Percentiles rank a stretch among this genome's conserved stretches.
Evolutionary conservation across 345 rosid genomes (phyloP).

Genomic region (Lenwebbia sp.): DNA sequence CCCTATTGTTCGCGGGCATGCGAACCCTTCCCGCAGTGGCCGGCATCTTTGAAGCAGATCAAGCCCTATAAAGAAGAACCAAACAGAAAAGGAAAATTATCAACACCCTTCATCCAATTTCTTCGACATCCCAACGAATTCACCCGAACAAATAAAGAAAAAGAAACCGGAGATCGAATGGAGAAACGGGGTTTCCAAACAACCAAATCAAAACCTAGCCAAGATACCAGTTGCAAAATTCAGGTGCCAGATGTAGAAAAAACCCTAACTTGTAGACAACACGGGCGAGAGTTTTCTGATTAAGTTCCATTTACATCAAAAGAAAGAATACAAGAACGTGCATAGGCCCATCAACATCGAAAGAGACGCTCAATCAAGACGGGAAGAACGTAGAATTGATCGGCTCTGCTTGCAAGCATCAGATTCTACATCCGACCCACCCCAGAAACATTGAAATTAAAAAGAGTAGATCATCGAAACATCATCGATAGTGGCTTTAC

Average conservation of each 20-base stretch:
- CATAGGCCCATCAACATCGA: too few relatives aligned
- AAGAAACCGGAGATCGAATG: neutral
- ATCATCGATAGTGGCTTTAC: too few relatives aligned
- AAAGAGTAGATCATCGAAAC: too few relatives aligned
- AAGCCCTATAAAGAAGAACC: neutral
- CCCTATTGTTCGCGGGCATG: conserved; percentile 99
- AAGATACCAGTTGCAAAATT: too few relatives aligned
- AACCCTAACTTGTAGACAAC: too few relatives aligned
- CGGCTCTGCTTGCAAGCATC: too few relatives aligned
- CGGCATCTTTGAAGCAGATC: conserved; percentile 55
- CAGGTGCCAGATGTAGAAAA: too few relatives aligned
- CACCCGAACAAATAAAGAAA: neutral
- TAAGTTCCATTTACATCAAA: too few relatives aligned
- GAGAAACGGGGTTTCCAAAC: neutral
- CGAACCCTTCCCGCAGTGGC: conserved; percentile 99
- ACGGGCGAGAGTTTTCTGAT: too few relatives aligned
- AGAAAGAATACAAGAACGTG: too few relatives aligned
- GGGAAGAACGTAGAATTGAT: too few relatives aligned
- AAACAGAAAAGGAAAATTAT: neutral
- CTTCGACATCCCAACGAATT: neutral
- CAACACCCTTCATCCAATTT: neutral
- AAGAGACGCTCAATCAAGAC: too few relatives aligned
- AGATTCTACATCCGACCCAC: neutral
- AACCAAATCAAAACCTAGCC: neutral
- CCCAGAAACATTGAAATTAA: neutral